phyloP scores from a whole-genome alignment of 345 rosid species.

The Cochlearia excelsa region DNA sequence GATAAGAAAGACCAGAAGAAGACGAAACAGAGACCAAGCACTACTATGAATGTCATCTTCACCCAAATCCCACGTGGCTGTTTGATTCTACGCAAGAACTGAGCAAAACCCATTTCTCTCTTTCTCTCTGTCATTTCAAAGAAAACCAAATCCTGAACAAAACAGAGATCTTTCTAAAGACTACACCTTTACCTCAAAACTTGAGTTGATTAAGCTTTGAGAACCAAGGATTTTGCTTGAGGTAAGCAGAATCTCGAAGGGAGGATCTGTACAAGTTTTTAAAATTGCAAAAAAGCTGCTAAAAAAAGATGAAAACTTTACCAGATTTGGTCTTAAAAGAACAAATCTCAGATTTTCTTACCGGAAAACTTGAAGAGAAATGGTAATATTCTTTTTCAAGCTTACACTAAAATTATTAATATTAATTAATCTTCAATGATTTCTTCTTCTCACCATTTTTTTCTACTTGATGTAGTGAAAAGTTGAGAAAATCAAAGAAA shows the following conservation, averaged over 20 bases:
- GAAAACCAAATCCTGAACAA: slow-evolving; percentile 16
- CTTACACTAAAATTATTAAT: background rate
- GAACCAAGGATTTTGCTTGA: slow-evolving; percentile 6
- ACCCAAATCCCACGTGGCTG: slow-evolving; percentile 69
- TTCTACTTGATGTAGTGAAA: too few species aligned
- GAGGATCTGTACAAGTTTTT: slow-evolving; percentile 25
- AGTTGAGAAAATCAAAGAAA: too few species aligned
- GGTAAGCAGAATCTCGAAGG: slow-evolving; percentile 10
- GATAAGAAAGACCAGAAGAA: slow-evolving; percentile 73
- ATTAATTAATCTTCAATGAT: too few species aligned
- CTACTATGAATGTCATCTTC: slow-evolving; percentile 64
- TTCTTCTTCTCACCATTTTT: too few species aligned
- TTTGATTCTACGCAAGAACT: slow-evolving; percentile 68
- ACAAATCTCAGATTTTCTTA: background rate
- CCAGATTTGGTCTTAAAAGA: slow-evolving; percentile 1
- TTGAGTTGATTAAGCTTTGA: background rate
- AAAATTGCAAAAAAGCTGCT: slow-evolving; percentile 22
- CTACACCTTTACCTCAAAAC: slow-evolving; percentile 9
- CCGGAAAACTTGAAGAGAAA: background rate
- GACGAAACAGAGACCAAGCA: slow-evolving; percentile 81
- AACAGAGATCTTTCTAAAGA: slow-evolving; percentile 21
- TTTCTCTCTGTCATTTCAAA: slow-evolving; percentile 31
- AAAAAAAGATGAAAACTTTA: slow-evolving; percentile 1
- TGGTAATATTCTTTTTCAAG: background rate
- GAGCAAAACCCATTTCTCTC: slow-evolving; percentile 55